Evolutionary conservation across 306 rosid genomes (phyloP), one percentile per base, ranked within the genome.

Genomic region (Carpinus viminea): DNA sequence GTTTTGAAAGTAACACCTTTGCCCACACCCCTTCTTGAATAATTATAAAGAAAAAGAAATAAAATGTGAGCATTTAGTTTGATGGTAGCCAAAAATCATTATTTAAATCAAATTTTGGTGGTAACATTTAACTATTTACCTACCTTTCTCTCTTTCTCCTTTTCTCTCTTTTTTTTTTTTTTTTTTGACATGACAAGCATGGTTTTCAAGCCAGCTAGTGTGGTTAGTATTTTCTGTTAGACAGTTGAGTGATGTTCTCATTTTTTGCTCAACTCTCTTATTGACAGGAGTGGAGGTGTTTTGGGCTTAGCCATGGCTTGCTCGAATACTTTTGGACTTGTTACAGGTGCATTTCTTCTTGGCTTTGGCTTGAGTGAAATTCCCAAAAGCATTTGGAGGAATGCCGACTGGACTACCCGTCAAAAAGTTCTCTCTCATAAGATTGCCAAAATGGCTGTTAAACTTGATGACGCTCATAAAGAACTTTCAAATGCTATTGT

Each of bases 331-430:
- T 95, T 95, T 73, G 99, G 99, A 84, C 91, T 95, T 70, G 99
- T 95, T 57, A 95, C 99, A 21, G 99, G 99, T 70, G 99, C 98
- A 64, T 95, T 95, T 86, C 99, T 95, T 83, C 98, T 95, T 77
- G 99, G 99, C 76, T 95, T 95, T 69, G 98, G 99, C 59, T 87
- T 92, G 89, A 93, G 96, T 55, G 99, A 93, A 93, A 93, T 95
- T 82, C 99, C 99, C 18, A 93, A 82, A 86, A 85, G 89, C 65
- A 82, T 93, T 74, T 95, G 99, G 99, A 91, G 81, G 84, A 91
- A 91, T 85, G 91, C 99, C 10, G 95, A 91, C 73, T 89, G 97
- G 99, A 90, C 92, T 38, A 93, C 87, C 38, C 97, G 94, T 68
- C 99, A 89, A 77, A 95, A 92, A 89, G 93, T 93, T 85, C 94